A percentile compares a stretch with the other conserved stretches of the same genome.
These are phyloP conservation scores for Pseudonitzschia pungens DNA, from an alignment of 108 stramenopile species.

Conservation along the genomic window DNA sequence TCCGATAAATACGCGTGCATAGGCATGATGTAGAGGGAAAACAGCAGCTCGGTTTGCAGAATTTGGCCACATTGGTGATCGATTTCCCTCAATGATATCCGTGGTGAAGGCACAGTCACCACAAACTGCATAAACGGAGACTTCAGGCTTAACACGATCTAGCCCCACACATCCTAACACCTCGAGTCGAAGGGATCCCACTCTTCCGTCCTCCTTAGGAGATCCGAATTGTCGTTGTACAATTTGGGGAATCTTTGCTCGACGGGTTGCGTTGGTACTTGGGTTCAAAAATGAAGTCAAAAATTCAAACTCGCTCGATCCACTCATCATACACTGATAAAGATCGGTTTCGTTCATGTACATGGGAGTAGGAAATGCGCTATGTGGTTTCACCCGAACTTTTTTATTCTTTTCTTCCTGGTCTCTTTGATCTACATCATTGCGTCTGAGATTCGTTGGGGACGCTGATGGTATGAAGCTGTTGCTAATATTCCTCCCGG, in stretches of 20 bases:
- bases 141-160: constrained; percentile 46
- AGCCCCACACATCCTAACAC: constrained; percentile 52
- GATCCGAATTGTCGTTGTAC: constrained; percentile 38
- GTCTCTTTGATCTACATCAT: background rate
- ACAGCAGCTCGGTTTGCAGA: constrained; percentile 49
- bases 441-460: background rate
- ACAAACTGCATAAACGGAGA: constrained; percentile 45
- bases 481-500: background rate
- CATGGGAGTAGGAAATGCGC: constrained; percentile 31
- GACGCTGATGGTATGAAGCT: background rate
- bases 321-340: constrained; percentile 46
- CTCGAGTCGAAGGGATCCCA: constrained; percentile 53
- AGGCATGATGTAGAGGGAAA: constrained; percentile 68
- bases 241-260: constrained; percentile 25
- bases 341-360: constrained; percentile 55
- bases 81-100: constrained; percentile 46
- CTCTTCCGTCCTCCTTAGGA: constrained; percentile 47
- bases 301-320: constrained; percentile 38
- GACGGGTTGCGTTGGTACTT: constrained; percentile 31
- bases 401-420: constrained; percentile 29
- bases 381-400: constrained; percentile 48
- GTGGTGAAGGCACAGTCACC: constrained; percentile 66
- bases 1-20: constrained; percentile 58
- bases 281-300: constrained; percentile 48
- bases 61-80: constrained; percentile 62